A percentile compares a stretch with the other conserved stretches of the same genome.
phyloP scores from a whole-genome alignment of 352 stramenopile species.

The Thraustochytrium striatum region DNA sequence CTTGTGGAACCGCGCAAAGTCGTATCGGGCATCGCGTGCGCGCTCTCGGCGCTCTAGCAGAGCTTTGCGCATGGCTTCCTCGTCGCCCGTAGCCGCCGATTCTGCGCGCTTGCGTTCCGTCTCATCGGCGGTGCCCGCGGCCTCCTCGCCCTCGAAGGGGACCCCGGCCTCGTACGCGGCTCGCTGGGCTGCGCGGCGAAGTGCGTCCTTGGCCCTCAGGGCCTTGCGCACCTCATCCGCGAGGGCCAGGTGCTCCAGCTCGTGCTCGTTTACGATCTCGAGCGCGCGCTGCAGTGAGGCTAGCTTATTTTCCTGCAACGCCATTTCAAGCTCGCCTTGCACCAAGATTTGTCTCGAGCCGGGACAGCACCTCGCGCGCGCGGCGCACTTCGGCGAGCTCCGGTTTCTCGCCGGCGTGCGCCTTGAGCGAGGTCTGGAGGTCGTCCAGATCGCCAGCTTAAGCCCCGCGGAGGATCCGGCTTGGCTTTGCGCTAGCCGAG shows the following conservation, averaged over 20 bases:
- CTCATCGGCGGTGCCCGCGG: not conserved
- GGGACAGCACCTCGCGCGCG: not conserved
- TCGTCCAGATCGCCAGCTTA: not conserved
- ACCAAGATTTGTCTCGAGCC: constrained; percentile 9
- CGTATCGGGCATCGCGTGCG: constrained; percentile 54
- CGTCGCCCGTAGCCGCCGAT: not conserved
- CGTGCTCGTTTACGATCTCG: constrained; percentile 12
- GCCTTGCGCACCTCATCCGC: not conserved
- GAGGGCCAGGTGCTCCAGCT: constrained; percentile 3
- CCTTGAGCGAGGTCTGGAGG: not conserved
- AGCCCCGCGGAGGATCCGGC: not conserved
- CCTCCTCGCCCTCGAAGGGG: not conserved
- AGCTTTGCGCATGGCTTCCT: not conserved
- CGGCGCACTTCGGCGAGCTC: not conserved
- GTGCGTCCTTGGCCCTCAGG: not conserved
- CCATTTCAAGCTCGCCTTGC: not conserved
- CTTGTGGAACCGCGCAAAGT: constrained; percentile 41
- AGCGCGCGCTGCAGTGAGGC: constrained; percentile 5
- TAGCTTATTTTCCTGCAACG: not conserved
- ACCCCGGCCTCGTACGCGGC: not conserved
- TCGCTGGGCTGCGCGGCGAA: constrained; percentile 11
- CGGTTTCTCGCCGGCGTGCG: not conserved
- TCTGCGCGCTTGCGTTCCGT: not conserved
- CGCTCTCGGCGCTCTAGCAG: constrained; percentile 52
- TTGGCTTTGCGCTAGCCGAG: not conserved